A percentile compares a stretch with the other conserved stretches of the same genome.
These are phyloP conservation scores for Megacollybia marginata DNA, from an alignment of 768 basidiomycete species.

Conservation along the genomic window DNA sequence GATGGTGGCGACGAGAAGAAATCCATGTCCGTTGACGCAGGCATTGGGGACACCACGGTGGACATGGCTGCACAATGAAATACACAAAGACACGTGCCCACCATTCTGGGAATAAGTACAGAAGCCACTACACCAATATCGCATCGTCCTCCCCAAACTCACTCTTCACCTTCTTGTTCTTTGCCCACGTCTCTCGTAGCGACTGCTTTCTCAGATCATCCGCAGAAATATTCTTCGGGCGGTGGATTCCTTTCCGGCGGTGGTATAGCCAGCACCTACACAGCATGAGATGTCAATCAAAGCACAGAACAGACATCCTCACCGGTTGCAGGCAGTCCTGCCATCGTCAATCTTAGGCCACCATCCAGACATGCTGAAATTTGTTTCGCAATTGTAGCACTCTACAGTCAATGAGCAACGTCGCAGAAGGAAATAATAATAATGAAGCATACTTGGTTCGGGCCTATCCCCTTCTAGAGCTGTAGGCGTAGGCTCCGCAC, in stretches of 20 bases:
- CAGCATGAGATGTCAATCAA: not conserved
- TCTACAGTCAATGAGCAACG: not conserved
- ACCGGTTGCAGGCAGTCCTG: not conserved
- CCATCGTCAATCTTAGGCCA: not conserved
- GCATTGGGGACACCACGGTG: too few species aligned
- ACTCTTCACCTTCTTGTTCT: not conserved
- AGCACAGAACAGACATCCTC: not conserved
- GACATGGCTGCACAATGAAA: too few species aligned
- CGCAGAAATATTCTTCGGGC: not conserved
- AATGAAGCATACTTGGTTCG: not conserved
- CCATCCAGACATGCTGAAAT: not conserved
- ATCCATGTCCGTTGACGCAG: conserved; percentile 4
- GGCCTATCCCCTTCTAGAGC: not conserved
- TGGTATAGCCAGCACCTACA: not conserved
- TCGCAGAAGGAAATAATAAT: not conserved
- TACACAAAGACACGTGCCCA: too few species aligned
- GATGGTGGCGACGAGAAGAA: conserved; percentile 3
- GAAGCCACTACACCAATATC: too few species aligned
- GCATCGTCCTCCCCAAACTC: too few species aligned
- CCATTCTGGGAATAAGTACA: too few species aligned
- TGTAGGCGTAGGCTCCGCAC: not conserved
- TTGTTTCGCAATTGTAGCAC: not conserved
- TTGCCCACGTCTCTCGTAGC: not conserved
- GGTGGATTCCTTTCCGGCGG: not conserved
- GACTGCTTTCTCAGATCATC: not conserved